Percentiles rank a stretch among this genome's conserved stretches.
Conservation (phyloP, 2,329 filamentous ascomycete species). For the Macrophomina phaseolina region DNA sequence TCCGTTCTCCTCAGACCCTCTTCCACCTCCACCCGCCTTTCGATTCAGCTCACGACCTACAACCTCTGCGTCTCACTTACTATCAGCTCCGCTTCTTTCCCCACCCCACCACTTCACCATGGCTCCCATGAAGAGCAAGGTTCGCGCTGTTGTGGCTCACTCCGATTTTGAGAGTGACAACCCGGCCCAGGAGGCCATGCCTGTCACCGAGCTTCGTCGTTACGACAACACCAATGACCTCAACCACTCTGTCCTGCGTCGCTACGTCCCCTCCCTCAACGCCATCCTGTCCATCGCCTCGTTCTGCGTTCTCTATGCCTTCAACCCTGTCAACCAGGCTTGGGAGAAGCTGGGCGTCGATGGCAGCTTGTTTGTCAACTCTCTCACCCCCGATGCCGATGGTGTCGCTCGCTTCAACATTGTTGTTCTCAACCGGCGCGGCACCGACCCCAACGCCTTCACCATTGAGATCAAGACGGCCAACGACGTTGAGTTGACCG, state of each 20-base stretch:
- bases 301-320: conserved; percentile 85
- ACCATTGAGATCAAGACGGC: conserved; percentile 48
- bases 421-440: conserved; percentile 55
- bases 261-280: conserved; percentile 76
- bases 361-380: conserved; percentile 87
- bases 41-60: not conserved
- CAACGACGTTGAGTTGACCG: conserved; percentile 54
- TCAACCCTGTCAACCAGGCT: conserved; percentile 65
- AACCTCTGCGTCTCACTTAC: not conserved
- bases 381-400: conserved; percentile 52
- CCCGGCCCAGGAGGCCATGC: conserved; percentile 35
- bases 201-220: conserved; percentile 48
- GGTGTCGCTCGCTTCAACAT: conserved; percentile 49
- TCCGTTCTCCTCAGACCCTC: not conserved
- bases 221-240: conserved; percentile 80
- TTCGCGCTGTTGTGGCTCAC: conserved; percentile 51
- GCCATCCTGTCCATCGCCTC: conserved; percentile 80
- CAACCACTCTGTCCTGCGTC: conserved; percentile 82
- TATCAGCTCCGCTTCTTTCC: not conserved
- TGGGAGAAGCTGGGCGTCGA: conserved; percentile 91
- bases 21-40: not conserved
- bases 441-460: conserved; percentile 52
- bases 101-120: conserved; percentile 29
- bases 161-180: conserved; percentile 62
- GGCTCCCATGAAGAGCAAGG: conserved; percentile 38